Conservation (phyloP, 1,284 basidiomycete genomes). For the Chondrostereum purpureum region DNA sequence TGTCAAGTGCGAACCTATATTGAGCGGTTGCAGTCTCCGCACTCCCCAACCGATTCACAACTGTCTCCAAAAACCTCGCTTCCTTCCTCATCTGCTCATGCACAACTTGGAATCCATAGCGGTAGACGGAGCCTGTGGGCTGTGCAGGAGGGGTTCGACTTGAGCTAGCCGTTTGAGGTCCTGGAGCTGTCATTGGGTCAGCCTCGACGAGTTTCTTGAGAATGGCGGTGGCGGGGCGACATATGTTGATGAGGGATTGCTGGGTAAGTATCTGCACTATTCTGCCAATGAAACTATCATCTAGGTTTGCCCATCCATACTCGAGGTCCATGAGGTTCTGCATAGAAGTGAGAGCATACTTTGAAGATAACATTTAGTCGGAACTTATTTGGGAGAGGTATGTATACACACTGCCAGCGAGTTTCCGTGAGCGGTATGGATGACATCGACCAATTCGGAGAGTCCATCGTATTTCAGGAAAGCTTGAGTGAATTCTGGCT, state of each 20-base stretch:
- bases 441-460: constrained; percentile 66
- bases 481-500: constrained; percentile 82
- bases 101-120: constrained; percentile 79
- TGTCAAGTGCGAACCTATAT: constrained; percentile 54
- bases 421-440: constrained; percentile 71
- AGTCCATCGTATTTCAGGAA: constrained; percentile 80
- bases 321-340: constrained; percentile 84
- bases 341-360: constrained; percentile 80
- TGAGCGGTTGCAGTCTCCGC: constrained; percentile 82
- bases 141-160: constrained; percentile 45
- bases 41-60: constrained; percentile 73
- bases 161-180: constrained; percentile 50
- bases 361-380: constrained; percentile 25
- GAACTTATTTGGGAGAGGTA: constrained; percentile 8
- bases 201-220: constrained; percentile 84
- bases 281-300: constrained; percentile 66
- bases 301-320: constrained; percentile 73
- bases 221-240: constrained; percentile 93
- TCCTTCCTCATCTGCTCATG: constrained; percentile 76
- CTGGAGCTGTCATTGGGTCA: constrained; percentile 60
- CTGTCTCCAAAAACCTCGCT: constrained; percentile 60
- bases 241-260: constrained; percentile 84
- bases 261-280: constrained; percentile 81
- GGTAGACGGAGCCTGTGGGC: constrained; percentile 63
- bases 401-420: constrained; percentile 54